These are phyloP conservation scores for Acephala macrosclerotiorum DNA, from an alignment of 2,329 filamentous ascomycete genomes.

Conservation along the genomic window DNA sequence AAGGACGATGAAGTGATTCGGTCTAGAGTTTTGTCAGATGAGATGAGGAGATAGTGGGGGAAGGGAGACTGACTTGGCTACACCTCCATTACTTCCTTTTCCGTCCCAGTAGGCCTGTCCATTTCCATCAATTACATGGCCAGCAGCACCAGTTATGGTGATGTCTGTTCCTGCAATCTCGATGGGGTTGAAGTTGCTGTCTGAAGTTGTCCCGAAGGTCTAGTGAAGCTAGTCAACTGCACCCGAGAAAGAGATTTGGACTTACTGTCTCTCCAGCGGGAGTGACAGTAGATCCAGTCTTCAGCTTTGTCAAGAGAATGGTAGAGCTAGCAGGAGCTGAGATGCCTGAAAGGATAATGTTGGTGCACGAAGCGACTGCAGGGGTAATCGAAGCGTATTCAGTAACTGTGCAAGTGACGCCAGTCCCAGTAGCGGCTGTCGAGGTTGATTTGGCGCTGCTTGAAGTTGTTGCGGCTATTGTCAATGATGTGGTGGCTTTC, in stretches of 20 bases:
- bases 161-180: not conserved
- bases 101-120: constrained; percentile 12
- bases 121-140: constrained; percentile 5
- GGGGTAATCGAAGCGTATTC: constrained; percentile 50
- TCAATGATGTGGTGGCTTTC: no score
- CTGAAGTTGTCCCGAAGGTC: constrained; percentile 3
- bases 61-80: constrained; percentile 11
- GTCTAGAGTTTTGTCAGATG: constrained; percentile 35
- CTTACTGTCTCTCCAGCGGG: not conserved
- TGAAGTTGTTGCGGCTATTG: no score
- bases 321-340: no score
- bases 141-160: constrained; percentile 2
- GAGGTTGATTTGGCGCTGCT: no score
- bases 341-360: no score
- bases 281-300: not conserved
- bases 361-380: not conserved
- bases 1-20: constrained; percentile 62
- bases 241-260: no score
- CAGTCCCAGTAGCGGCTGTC: no score
- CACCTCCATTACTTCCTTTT: constrained; percentile 43
- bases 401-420: constrained; percentile 58
- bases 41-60: no score
- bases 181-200: constrained; percentile 3
- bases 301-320: not conserved
- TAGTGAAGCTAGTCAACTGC: no score